Base-by-base conservation (phyloP, 176 grass and related monocot genomes). In the Oryza australiensis region DNA sequence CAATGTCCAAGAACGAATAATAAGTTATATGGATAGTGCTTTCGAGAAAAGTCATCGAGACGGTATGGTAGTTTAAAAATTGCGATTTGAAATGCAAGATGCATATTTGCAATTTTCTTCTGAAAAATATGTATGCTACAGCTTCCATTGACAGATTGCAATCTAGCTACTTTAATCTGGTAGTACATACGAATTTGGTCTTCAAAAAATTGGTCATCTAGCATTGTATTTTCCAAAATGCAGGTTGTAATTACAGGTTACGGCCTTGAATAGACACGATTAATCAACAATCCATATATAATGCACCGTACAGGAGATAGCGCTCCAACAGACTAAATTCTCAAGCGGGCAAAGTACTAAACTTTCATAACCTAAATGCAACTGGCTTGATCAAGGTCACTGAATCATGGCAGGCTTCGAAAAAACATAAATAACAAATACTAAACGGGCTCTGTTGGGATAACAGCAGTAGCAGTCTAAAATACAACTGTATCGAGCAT, bases 401-500 rank as follows among this genome's bases (percentile, higher is more conserved):
- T 66, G 68, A 32, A 72, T 53, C 28, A 49, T 72, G 53, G n/a
- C 0, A 66, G 60, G 22, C 16, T 74, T 49, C 5, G 15, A 38
- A 75, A 62, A 37, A 35, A 8, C 7, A 66, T 13, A 75, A 62
- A 62, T 43, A 62, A 63, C 9, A 75, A 62, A 62, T 43, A 62
- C 45, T 26, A 82, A 64, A 55, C 2, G 10, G 64, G 24, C 42
- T 80, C 26, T 34, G 14, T 26, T 24, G 53, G 80, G 30, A 64
- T 11, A 49, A 13, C 38, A 60, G 23, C 60, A 73, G 27, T 37
- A 27, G 35, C 22, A 64, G 48, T 15, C 86, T 91, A 99, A 87
- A 99, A 95, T 30, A 99, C 93, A 63, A 98, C 93, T 3, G 93
- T 99, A 62, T 95, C 96, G 1, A 99, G 93, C 96, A 95, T 99